These are phyloP conservation scores for Dactylonectria macrodidyma DNA, from an alignment of 2,329 filamentous ascomycete genomes.

Conservation along the genomic window DNA sequence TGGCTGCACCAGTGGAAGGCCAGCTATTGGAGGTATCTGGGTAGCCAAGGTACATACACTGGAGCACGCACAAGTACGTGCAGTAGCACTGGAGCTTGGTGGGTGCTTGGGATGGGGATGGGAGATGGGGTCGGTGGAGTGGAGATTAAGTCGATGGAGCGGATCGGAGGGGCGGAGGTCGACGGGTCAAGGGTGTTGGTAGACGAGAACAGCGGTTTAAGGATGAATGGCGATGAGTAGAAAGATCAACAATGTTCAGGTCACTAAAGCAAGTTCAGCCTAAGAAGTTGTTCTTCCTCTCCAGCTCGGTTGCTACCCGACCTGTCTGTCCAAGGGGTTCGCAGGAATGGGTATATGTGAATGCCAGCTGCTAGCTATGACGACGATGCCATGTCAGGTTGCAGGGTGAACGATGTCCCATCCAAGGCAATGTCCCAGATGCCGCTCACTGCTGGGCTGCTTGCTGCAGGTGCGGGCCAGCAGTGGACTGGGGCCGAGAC, in stretches of 20 bases:
- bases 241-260: background rate
- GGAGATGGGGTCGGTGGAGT: background rate
- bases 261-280: conserved; percentile 10
- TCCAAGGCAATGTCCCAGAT: conserved; percentile 16
- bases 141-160: conserved; percentile 20
- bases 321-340: conserved; percentile 3
- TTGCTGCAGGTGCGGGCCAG: conserved; percentile 21
- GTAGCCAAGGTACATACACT: background rate
- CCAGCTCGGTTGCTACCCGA: background rate
- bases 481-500: conserved; percentile 27
- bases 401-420: conserved; percentile 12
- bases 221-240: background rate
- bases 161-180: conserved; percentile 16
- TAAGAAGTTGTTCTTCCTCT: background rate
- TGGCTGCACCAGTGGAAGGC: conserved; percentile 15
- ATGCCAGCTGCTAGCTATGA: conserved; percentile 5
- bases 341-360: conserved; percentile 13
- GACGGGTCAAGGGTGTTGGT: conserved; percentile 7
- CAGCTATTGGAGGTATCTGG: background rate
- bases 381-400: conserved; percentile 15
- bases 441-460: conserved; percentile 9
- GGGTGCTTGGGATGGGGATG: conserved; percentile 14
- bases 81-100: conserved; percentile 1
- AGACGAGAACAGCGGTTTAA: conserved; percentile 6
- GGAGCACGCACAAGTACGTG: background rate